Conservation (phyloP, 2,329 filamentous ascomycete genomes). For the Aspergillus sp. region DNA sequence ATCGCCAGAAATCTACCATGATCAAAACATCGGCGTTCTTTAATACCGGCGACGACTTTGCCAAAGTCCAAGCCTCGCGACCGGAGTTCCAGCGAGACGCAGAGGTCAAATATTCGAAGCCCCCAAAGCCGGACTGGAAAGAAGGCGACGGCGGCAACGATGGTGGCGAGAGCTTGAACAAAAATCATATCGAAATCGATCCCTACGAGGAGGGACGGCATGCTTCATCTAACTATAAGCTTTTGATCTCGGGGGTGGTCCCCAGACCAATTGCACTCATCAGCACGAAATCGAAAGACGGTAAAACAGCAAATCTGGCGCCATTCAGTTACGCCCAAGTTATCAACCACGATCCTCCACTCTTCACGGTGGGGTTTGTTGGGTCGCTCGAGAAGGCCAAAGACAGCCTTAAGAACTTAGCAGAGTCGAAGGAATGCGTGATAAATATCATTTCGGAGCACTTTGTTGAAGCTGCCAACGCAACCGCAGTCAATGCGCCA, state of each 20-base stretch:
- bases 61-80: constrained; percentile 42
- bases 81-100: constrained; percentile 40
- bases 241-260: constrained; percentile 78
- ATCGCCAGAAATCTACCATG: constrained; percentile 9
- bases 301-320: constrained; percentile 70
- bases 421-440: constrained; percentile 70
- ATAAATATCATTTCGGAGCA: constrained; percentile 87
- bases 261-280: constrained; percentile 76
- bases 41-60: constrained; percentile 32
- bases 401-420: constrained; percentile 74
- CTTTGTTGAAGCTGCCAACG: constrained; percentile 84
- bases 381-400: constrained; percentile 64
- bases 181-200: constrained; percentile 74
- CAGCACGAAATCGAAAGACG: constrained; percentile 61
- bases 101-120: constrained; percentile 40
- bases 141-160: constrained; percentile 45
- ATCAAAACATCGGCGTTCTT: constrained; percentile 26
- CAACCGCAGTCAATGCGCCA: constrained; percentile 74
- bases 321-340: constrained; percentile 87
- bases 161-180: constrained; percentile 49
- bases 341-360: constrained; percentile 80
- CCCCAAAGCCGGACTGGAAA: constrained; percentile 44
- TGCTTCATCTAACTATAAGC: constrained; percentile 79
- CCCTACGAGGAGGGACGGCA: constrained; percentile 71
- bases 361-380: constrained; percentile 68